Evolutionary conservation across 768 basidiomycete species (phyloP).

Genomic region (Cystobasidium ongulense): DNA sequence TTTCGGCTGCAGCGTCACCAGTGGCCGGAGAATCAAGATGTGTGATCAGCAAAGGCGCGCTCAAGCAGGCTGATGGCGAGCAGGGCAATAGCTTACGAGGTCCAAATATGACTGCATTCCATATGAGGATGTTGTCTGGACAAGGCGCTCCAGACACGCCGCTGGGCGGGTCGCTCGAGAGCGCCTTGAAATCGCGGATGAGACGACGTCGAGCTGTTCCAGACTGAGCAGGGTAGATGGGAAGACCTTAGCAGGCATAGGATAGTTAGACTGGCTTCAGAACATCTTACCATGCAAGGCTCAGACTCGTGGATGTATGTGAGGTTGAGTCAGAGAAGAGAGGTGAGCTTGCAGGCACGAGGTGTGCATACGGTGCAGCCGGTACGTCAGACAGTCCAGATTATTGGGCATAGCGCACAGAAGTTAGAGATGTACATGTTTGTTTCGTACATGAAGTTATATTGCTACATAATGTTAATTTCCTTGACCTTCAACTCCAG

Average conservation of each 20-base stretch:
- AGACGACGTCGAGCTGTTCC: conserved; percentile 66
- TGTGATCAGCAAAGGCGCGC: not conserved
- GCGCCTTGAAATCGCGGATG: conserved; percentile 93
- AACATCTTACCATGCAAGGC: not conserved
- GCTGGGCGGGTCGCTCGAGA: conserved; percentile 87
- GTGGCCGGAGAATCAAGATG: not conserved
- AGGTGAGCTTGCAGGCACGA: not conserved
- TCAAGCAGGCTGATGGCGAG: not conserved
- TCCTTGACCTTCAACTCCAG: no score
- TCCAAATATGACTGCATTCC: conserved; percentile 99
- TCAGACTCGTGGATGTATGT: not conserved
- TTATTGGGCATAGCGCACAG: no score
- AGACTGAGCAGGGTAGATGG: conserved; percentile 24
- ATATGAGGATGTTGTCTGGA: conserved; percentile 97
- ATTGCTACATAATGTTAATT: no score
- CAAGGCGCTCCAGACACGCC: conserved; percentile 96
- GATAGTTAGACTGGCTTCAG: not conserved
- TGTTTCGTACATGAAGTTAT: no score
- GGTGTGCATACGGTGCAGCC: no score
- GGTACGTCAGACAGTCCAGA: no score
- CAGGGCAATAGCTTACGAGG: conserved; percentile 60
- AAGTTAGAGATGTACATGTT: no score
- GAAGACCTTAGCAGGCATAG: not conserved
- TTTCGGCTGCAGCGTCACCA: conserved; percentile 63
- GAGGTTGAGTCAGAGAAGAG: not conserved